Evolutionary conservation across 23 red algal species (phyloP).

Genomic region (Gracilaria domingensis): DNA sequence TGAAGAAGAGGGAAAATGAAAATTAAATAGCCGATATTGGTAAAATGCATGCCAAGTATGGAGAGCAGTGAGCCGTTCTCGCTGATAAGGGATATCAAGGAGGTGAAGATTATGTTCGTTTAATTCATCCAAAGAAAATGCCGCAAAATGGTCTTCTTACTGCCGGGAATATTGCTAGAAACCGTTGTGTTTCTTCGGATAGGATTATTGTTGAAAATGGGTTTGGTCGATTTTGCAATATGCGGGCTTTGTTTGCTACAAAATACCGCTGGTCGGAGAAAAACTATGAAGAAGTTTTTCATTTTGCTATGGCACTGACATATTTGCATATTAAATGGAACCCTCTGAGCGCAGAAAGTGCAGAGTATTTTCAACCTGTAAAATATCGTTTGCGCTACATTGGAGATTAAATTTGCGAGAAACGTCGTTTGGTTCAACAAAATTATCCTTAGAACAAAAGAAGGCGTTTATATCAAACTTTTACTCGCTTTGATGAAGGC

Average conservation of each 20-base stretch:
- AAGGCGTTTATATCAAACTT: too few relatives aligned
- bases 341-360: neutral
- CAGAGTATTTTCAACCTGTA: neutral
- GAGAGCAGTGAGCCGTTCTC: neutral
- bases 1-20: neutral
- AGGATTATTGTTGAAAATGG: conserved; percentile 44
- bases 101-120: neutral
- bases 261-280: conserved; percentile 33
- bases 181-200: conserved; percentile 14
- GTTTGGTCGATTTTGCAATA: conserved; percentile 12
- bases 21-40: neutral
- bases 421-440: too few relatives aligned
- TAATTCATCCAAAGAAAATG: conserved; percentile 5
- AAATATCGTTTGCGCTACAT: neutral
- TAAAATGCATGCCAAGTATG: neutral
- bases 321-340: neutral
- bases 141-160: neutral
- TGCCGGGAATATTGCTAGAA: neutral
- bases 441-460: too few relatives aligned
- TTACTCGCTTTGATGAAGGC: too few relatives aligned
- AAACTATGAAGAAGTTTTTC: neutral
- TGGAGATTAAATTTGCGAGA: neutral
- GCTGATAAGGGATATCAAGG: conserved; percentile 56
- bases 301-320: neutral
- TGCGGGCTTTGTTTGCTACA: neutral